Percentiles rank a stretch among this genome's conserved stretches.
Evolutionary conservation across 495 filamentous ascomycete genomes (phyloP).

Genomic region (Evernia prunastri): DNA sequence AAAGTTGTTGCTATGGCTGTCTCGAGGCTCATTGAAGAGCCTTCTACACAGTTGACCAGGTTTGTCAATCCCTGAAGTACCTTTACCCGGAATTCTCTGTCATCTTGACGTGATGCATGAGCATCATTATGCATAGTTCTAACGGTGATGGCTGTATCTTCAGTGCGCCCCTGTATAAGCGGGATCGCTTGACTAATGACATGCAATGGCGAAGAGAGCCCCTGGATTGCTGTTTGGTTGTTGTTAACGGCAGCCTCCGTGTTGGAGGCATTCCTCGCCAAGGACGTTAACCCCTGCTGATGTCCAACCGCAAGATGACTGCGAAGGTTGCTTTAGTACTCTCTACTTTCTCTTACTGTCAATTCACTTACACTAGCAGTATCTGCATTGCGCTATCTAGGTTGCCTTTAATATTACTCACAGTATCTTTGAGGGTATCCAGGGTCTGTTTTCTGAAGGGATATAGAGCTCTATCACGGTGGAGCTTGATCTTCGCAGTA

Average conservation of each 20-base stretch:
- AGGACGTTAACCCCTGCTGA: background rate
- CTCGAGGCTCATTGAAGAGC: background rate
- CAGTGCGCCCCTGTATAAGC: background rate
- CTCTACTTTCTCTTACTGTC: background rate
- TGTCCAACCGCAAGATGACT: background rate
- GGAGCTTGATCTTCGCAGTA: background rate
- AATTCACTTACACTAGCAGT: background rate
- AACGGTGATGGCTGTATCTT: background rate
- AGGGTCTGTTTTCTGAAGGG: background rate
- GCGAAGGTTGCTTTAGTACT: background rate
- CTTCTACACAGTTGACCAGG: background rate
- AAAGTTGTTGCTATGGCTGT: background rate
- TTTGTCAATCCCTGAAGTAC: background rate
- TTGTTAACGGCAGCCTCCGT: background rate
- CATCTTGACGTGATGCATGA: background rate
- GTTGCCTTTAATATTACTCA: background rate
- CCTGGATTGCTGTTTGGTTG: background rate
- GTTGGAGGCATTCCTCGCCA: background rate
- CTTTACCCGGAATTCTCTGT: background rate
- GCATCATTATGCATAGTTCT: background rate
- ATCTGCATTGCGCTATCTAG: background rate
- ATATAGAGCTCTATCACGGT: background rate
- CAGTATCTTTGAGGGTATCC: background rate
- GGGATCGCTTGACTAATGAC: background rate
- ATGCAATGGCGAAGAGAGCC: background rate